These are phyloP conservation scores for Quercus glauca DNA, from an alignment of 306 rosid species.

Conservation along the genomic window DNA sequence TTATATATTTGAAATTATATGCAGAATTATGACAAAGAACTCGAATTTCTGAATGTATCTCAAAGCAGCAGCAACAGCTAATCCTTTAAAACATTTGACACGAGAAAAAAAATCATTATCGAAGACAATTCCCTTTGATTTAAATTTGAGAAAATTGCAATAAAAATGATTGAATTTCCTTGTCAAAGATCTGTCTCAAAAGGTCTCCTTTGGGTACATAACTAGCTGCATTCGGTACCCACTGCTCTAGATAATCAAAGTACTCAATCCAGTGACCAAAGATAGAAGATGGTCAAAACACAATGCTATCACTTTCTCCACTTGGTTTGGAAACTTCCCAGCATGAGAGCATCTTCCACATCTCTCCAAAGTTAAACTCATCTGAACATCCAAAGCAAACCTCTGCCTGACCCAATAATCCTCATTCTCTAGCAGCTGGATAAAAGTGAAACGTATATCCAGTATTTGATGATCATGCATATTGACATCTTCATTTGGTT, in stretches of 20 bases:
- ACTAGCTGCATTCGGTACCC: slow-evolving; percentile 50
- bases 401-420: slow-evolving; percentile 64
- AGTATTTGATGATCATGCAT: slow-evolving; percentile 62
- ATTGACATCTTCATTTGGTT: slow-evolving; percentile 49
- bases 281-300: slow-evolving; percentile 72
- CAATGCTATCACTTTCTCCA: slow-evolving; percentile 75
- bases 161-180: slow-evolving; percentile 46
- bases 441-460: slow-evolving; percentile 73
- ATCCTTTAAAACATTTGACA: too few species aligned
- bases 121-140: too few species aligned
- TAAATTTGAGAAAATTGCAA: too few species aligned
- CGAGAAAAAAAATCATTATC: too few species aligned
- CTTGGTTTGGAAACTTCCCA: slow-evolving; percentile 65
- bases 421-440: slow-evolving; percentile 90
- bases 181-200: slow-evolving; percentile 82
- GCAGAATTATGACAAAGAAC: too few species aligned
- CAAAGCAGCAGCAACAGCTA: too few species aligned
- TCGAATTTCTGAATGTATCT: too few species aligned
- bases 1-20: too few species aligned
- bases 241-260: slow-evolving; percentile 55
- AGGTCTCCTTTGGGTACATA: slow-evolving; percentile 59
- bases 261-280: slow-evolving; percentile 86
- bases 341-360: slow-evolving; percentile 27
- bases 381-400: slow-evolving; percentile 64
- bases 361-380: slow-evolving; percentile 50